phyloP scores from a whole-genome alignment of 768 basidiomycete genomes.

The Auriscalpium orientale region DNA sequence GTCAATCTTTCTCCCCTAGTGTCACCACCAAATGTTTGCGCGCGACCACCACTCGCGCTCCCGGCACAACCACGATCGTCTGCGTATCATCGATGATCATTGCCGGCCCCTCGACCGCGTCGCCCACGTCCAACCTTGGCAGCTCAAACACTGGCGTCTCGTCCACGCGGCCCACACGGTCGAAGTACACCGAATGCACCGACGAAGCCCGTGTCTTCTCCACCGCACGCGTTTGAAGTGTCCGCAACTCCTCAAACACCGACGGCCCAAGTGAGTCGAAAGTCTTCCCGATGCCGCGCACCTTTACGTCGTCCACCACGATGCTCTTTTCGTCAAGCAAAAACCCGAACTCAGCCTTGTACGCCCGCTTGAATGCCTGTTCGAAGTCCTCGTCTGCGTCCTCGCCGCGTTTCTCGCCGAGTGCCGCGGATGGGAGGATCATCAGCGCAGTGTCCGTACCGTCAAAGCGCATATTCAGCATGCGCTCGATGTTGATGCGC shows the following conservation, averaged over 20 bases:
- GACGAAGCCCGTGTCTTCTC: slow-evolving; percentile 39
- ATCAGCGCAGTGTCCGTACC: slow-evolving; percentile 92
- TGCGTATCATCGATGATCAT: slow-evolving; percentile 95
- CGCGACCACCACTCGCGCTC: slow-evolving; percentile 56
- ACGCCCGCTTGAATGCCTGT: slow-evolving; percentile 68
- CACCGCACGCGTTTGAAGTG: slow-evolving; percentile 35
- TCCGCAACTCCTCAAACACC: slow-evolving; percentile 67
- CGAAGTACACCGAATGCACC: slow-evolving; percentile 72
- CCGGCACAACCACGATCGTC: slow-evolving; percentile 84
- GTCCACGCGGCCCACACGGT: slow-evolving; percentile 63
- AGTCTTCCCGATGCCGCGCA: slow-evolving; percentile 85
- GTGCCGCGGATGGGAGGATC: slow-evolving; percentile 51
- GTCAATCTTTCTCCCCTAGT: slow-evolving; percentile 20
- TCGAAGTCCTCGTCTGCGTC: slow-evolving; percentile 68
- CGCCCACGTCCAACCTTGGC: slow-evolving; percentile 57
- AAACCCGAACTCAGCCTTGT: slow-evolving; percentile 89
- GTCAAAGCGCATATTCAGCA: slow-evolving; percentile 90
- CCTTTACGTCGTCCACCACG: slow-evolving; percentile 90
- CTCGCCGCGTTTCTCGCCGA: slow-evolving; percentile 21
- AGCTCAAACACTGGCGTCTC: slow-evolving; percentile 79
- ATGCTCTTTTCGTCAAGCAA: slow-evolving; percentile 75
- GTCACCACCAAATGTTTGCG: slow-evolving; percentile 60
- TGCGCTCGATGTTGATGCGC: slow-evolving; percentile 68
- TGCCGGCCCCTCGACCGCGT: slow-evolving; percentile 74
- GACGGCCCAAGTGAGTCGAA: slow-evolving; percentile 75